Evolutionary conservation across 345 rosid genomes (phyloP).

Genomic region (Luvunga scandens): DNA sequence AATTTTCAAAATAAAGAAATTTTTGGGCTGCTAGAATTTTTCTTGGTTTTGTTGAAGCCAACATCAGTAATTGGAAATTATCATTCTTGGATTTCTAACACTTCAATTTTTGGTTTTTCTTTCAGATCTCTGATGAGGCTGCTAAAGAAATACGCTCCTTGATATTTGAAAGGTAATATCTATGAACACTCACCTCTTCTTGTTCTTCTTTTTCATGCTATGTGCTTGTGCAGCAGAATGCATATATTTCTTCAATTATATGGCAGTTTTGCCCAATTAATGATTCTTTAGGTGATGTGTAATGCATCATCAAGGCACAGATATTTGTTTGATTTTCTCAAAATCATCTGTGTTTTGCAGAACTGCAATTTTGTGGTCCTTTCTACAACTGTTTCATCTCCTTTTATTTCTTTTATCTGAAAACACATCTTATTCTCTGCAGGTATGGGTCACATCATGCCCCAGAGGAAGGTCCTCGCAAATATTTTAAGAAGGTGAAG

Average conservation of each 20-base stretch:
- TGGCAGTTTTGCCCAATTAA: not conserved
- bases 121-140: constrained; percentile 91
- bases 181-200: not conserved
- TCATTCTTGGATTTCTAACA: constrained; percentile 5
- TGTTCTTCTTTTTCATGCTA: not conserved
- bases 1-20: not conserved
- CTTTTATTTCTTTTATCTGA: constrained; percentile 1
- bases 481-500: constrained; percentile 89
- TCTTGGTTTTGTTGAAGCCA: not conserved
- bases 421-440: constrained; percentile 21
- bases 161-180: constrained; percentile 64
- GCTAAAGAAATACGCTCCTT: constrained; percentile 64
- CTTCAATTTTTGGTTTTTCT: constrained; percentile 20
- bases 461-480: constrained; percentile 50
- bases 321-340: not conserved
- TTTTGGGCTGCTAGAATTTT: not conserved
- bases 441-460: constrained; percentile 77
- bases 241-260: not conserved
- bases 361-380: not conserved
- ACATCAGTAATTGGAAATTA: not conserved
- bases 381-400: not conserved
- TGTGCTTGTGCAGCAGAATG: not conserved
- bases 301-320: not conserved
- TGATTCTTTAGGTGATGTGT: not conserved
- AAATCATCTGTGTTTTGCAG: not conserved